phyloP scores from a whole-genome alignment of 129 eudicot genomes.

The Ambrosia trifida region DNA sequence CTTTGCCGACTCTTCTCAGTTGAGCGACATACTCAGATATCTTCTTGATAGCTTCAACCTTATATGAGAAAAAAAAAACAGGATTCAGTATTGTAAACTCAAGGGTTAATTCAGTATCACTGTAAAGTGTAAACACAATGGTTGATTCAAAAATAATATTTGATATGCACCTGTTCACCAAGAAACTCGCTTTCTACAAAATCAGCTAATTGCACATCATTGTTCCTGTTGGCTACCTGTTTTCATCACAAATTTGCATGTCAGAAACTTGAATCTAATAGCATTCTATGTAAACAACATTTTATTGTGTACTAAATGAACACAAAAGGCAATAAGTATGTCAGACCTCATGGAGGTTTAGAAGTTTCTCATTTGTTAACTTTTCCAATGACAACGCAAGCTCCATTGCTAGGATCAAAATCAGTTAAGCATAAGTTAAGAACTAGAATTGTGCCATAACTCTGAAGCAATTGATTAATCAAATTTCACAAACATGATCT shows the following conservation, averaged over 20 bases:
- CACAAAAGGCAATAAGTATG: constrained; percentile 5
- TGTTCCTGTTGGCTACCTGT: constrained; percentile 72
- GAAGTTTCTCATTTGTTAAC: constrained; percentile 85
- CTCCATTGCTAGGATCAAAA: constrained; percentile 72
- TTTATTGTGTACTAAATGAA: constrained; percentile 2
- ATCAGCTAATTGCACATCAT: constrained; percentile 84
- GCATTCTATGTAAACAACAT: constrained; percentile 2
- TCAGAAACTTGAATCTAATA: constrained; percentile 14
- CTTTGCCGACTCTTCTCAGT: constrained; percentile 90
- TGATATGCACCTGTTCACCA: constrained; percentile 63
- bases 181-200: constrained; percentile 78
- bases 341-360: constrained; percentile 69
- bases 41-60: constrained; percentile 89
- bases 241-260: constrained; percentile 15
- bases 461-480: background rate
- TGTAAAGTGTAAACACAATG: background rate
- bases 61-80: constrained; percentile 9
- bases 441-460: background rate
- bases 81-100: background rate
- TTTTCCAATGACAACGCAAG: constrained; percentile 91
- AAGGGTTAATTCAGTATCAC: background rate
- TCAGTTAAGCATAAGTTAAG: background rate
- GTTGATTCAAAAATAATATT: background rate
- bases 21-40: constrained; percentile 94
- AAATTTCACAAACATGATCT: background rate